A percentile compares a stretch with the other conserved stretches of the same genome.
These are phyloP conservation scores for Parathielavia appendiculata DNA, from an alignment of 495 filamentous ascomycete species.

Conservation along the genomic window DNA sequence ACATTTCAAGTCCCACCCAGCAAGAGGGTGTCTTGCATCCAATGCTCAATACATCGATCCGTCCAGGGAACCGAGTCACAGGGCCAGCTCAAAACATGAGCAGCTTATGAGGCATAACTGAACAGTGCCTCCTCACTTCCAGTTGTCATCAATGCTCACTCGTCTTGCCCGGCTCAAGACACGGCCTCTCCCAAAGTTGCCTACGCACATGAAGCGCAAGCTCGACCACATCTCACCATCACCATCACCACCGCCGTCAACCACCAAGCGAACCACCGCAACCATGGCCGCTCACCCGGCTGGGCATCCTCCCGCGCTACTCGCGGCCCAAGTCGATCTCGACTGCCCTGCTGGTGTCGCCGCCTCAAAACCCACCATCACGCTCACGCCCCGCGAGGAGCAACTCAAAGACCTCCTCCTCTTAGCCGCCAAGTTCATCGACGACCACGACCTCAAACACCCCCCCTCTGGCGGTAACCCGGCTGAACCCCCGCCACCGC, in stretches of 20 bases:
- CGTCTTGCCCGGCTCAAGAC: slow-evolving; percentile 4
- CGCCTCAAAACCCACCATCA: slow-evolving; percentile 19
- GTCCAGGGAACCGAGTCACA: background rate
- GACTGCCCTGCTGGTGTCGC: background rate
- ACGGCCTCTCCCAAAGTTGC: background rate
- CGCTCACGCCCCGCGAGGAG: slow-evolving; percentile 60
- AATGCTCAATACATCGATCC: background rate
- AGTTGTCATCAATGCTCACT: slow-evolving; percentile 9
- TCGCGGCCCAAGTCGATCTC: background rate
- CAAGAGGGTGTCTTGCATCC: background rate
- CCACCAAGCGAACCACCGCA: background rate
- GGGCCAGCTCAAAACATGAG: background rate
- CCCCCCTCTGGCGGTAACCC: background rate
- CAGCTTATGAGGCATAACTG: background rate
- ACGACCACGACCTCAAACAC: slow-evolving; percentile 35
- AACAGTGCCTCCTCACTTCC: background rate
- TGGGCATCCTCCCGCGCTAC: background rate
- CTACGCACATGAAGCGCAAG: slow-evolving; percentile 25
- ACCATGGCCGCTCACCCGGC: background rate
- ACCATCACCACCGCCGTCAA: background rate
- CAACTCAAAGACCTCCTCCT: slow-evolving; percentile 66
- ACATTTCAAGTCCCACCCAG: background rate
- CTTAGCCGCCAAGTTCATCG: slow-evolving; percentile 66
- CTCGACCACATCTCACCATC: slow-evolving; percentile 11
- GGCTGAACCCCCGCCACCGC: background rate